phyloP scores from a whole-genome alignment of 1,284 basidiomycete species.

The Cryptococcus wingfieldii region DNA sequence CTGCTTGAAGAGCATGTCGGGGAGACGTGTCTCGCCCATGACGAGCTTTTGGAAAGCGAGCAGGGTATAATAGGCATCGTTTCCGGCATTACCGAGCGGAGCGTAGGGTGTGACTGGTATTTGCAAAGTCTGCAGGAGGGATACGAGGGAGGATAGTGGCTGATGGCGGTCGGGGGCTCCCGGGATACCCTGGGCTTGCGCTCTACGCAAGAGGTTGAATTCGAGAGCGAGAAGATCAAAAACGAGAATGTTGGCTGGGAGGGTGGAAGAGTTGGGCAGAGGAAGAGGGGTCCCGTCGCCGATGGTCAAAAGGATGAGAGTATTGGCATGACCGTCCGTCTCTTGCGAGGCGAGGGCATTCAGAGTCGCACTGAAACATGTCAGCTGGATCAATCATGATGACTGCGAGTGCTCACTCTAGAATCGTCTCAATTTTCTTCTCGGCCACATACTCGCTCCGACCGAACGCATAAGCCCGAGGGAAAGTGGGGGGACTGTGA shows the following conservation, averaged over 20 bases:
- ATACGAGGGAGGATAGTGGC: slow-evolving; percentile 33
- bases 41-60: slow-evolving; percentile 48
- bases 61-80: slow-evolving; percentile 49
- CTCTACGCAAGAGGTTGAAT: slow-evolving; percentile 36
- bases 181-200: slow-evolving; percentile 33
- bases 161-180: slow-evolving; percentile 34
- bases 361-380: slow-evolving; percentile 57
- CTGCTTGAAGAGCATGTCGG: slow-evolving; percentile 33
- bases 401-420: slow-evolving; percentile 53
- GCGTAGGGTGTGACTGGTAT: slow-evolving; percentile 44
- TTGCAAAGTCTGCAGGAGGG: slow-evolving; percentile 41
- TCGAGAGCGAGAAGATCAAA: slow-evolving; percentile 57
- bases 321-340: slow-evolving; percentile 66
- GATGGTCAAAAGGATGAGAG: slow-evolving; percentile 69
- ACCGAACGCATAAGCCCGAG: slow-evolving; percentile 56
- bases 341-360: slow-evolving; percentile 69
- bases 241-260: slow-evolving; percentile 68
- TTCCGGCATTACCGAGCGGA: slow-evolving; percentile 48
- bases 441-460: slow-evolving; percentile 69
- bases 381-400: not conserved
- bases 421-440: slow-evolving; percentile 62
- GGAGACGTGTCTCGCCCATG: slow-evolving; percentile 43
- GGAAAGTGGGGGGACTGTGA: slow-evolving; percentile 35
- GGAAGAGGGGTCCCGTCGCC: slow-evolving; percentile 49
- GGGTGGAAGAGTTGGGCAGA: slow-evolving; percentile 40